A percentile compares a stretch with the other conserved stretches of the same genome.
Evolutionary conservation across 176 grass and related monocot genomes (phyloP).

Genomic region (Eleusine indica): DNA sequence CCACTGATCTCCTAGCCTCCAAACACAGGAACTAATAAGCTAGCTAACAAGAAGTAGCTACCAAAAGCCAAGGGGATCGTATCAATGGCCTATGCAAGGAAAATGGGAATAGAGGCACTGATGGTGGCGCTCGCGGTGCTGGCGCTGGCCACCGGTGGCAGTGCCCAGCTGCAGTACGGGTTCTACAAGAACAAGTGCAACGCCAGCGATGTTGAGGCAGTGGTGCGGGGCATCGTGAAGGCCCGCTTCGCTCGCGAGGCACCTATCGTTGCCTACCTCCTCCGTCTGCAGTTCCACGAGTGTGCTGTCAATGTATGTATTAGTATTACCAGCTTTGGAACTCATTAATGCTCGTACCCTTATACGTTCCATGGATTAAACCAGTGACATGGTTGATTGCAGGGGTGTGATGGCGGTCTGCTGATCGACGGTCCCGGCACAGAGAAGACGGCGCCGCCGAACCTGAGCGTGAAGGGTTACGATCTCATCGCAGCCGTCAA

Average conservation of each 20-base stretch:
- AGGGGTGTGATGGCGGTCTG: constrained; percentile 60
- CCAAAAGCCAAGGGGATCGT: background rate
- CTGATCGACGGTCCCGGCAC: constrained; percentile 46
- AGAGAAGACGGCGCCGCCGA: constrained; percentile 54
- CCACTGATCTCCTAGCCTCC: background rate
- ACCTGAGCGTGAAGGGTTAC: constrained; percentile 51
- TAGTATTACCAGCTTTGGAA: too few relatives aligned
- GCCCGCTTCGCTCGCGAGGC: background rate
- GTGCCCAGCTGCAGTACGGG: constrained; percentile 31
- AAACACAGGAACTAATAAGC: background rate
- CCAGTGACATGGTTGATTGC: background rate
- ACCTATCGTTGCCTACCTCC: constrained; percentile 45
- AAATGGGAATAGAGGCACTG: background rate
- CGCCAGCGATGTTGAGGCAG: constrained; percentile 34
- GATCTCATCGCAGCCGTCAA: constrained; percentile 48
- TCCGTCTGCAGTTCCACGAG: constrained; percentile 66
- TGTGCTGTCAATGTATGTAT: constrained; percentile 42
- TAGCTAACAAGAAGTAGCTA: background rate
- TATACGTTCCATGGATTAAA: background rate
- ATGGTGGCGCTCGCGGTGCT: constrained; percentile 6
- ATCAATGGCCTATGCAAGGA: background rate
- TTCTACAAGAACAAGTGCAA: constrained; percentile 54
- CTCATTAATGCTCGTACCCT: background rate
- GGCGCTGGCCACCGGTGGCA: constrained; percentile 9
- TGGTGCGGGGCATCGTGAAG: constrained; percentile 30